Evolutionary conservation across 352 stramenopile species (phyloP), one percentile per base, ranked within the genome.

Genomic region (Pythium phragmitis): DNA sequence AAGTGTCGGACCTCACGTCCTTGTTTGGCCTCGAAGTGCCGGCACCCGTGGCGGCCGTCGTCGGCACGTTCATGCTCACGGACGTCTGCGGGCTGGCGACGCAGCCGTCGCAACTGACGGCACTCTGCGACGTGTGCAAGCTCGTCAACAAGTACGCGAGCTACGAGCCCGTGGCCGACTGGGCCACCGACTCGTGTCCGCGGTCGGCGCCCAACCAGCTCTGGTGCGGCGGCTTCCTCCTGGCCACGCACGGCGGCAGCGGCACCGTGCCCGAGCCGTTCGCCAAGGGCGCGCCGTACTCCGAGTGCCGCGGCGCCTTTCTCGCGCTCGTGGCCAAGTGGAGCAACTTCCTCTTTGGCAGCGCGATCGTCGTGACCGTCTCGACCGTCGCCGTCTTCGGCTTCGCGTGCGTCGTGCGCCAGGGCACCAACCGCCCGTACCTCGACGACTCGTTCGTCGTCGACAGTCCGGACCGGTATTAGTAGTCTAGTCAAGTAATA

Each of bases 171-270:
- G 73, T 95, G 49, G 70, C 79, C 33, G 73, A 89, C 53, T 95
- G 86, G 86, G 70, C 79, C 3, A 68, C 87, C 51, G 54, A 76
- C 0, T 70, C 81, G 11, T 95, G 86, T 65, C 73, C 72, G 26
- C 74, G 76, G 26, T 80, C 73, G 11, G 65, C 68, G 37, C 41
- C 65, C 42, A 92, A 89, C 57, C 75, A 89, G 67, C 23, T 79
- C 57, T 95, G 85, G 84, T 95, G 86, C 49, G 79, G 79, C 45
- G 55, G 67, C 19, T 88, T 92, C 63, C 67, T 95, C 54, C 55
- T 89, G 30, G 63, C 60, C 7, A 57, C 17, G 17, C 43, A 52
- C 57, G 45, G 43, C 28, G 62, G 61, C 17, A 65, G 58, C 23
- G 59, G 39, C 47, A 60, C 46, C 23, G 34, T 17, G 34, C 41